These are phyloP conservation scores for Eutrema heterophyllum DNA, from an alignment of 345 rosid genomes.

Conservation along the genomic window DNA sequence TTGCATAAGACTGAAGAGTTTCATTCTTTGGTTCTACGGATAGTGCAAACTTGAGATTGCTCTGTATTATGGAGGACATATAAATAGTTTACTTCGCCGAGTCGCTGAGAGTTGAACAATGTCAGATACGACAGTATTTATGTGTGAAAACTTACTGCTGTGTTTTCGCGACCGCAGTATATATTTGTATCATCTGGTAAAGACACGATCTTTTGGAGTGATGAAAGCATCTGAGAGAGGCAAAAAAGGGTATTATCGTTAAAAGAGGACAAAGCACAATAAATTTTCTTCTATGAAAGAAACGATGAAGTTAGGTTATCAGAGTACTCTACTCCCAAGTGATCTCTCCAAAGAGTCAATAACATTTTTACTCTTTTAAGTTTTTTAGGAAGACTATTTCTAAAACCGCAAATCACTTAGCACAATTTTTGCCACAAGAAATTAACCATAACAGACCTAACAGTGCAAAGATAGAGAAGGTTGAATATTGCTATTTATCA, in stretches of 20 bases:
- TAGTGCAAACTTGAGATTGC: slow-evolving; percentile 85
- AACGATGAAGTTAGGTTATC: not conserved
- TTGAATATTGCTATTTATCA: not conserved
- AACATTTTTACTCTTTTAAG: not conserved
- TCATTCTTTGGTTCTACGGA: slow-evolving; percentile 89
- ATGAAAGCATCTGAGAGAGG: slow-evolving; percentile 69
- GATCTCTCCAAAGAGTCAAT: not conserved
- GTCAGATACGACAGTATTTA: not conserved
- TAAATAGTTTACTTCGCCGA: slow-evolving; percentile 3
- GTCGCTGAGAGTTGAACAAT: not conserved
- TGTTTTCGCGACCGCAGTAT: slow-evolving; percentile 92
- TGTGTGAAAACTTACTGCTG: slow-evolving; percentile 55
- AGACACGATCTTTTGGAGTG: slow-evolving; percentile 63
- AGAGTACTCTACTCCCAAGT: not conserved
- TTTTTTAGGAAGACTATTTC: not conserved
- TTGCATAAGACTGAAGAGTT: slow-evolving; percentile 76
- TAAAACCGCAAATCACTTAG: not conserved
- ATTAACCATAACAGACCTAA: not conserved
- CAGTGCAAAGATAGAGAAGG: not conserved
- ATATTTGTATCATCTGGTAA: slow-evolving; percentile 84
- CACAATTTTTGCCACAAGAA: not conserved
- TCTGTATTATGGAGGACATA: slow-evolving; percentile 39
- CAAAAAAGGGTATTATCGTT: not conserved
- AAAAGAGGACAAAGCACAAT: slow-evolving; percentile 3
- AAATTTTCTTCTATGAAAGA: not conserved